Base-by-base conservation (phyloP, 768 basidiomycete genomes). In the Hysterangium stoloniferum region DNA sequence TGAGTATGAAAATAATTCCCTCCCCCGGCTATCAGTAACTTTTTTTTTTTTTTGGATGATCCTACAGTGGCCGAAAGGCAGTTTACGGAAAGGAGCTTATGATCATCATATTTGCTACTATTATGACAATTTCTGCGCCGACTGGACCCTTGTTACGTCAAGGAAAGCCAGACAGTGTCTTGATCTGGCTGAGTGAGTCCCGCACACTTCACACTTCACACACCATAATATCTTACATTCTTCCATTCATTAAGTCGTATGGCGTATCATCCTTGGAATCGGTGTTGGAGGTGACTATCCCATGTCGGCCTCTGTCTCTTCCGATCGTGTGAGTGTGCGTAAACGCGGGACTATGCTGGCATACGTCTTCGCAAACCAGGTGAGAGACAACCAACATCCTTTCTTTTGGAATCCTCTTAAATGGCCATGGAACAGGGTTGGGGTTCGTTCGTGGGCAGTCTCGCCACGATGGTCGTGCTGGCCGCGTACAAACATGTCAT, bases 241-340 rank as follows among this genome's bases (percentile, higher is more conserved):
- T 31, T 35, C 8, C 4, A 12, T 17, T 17, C 11, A 22, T 13
- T 41, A 17, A 48, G 70, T 70, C 13, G 57, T 81, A 3, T 87
- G 76, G 59, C 81, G 87, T 11, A 82, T 88, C 46, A 58, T 89
- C 6, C 76, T 89, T 31, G 87, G 87, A 0, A 66, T 90, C 15
- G 87, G 86, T 20, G 79, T 89, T 0, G 87, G 85, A 13, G 86
- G 83, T 2, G 87, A 87, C 62, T 86, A 86, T 59, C 84, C 85
- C 1, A 82, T 87, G 84, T 79, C 76, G 9, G 84, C 85, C 0
- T 76, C 76, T 8, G 69, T 86, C 52, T 77, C 82, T 9, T 77
- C 76, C 5, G 86, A 89, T 57, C 74, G 83, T 12, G 73, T 84
- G 5, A 75, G 75, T 54, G 60, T 86, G 33, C 70, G 77, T 32